Base-by-base conservation (phyloP, 805 yeast species). In the Alloascoidea hylecoeti region DNA sequence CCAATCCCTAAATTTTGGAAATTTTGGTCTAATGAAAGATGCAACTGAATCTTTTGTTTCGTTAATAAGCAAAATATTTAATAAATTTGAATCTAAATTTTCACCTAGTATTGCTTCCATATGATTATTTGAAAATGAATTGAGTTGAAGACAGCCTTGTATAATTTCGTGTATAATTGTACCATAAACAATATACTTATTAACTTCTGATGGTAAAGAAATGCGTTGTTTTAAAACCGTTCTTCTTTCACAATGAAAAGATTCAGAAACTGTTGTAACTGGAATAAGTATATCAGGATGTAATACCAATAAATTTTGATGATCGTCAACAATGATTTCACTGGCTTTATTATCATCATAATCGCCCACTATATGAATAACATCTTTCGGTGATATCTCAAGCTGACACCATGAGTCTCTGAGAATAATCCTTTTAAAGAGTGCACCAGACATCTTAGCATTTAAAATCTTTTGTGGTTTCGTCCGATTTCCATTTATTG, bases 251-350 rank as follows among this genome's bases (percentile, higher is more conserved):
- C 98, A 92, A 15, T 61, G 65, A 18, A 84, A 59, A 2, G 89
- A 78, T 33, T 80, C 80, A 1, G 96, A 78, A 1, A 86, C 70
- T 3, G 78, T 60, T 0, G 97, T 92, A 2, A 95, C 86, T 0
- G 96, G 72, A 0, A 89, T 58, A 9, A 92, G 57, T 3, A 72
- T 57, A 51, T 92, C 97, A 0, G 98, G 98, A 45, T 81, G 72
- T 68, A 92, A 69, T 15, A 89, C 67, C 18, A 88, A 55, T n/a
- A 86, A 52, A 46, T 79, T 75, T 18, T 67, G 67, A 23, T 65
- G 57, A 41, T 68, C 67, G 35, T 65, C 62, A 45, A 78, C 82
- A 5, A 78, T 66, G 2, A 75, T 44, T 3, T 36, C 34, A 13
- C 28, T 13, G 16, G 19, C 41, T 3, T 40, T 16, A 4, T 27